Evolutionary conservation across 129 eudicot species (phyloP), one percentile per base, ranked within the genome.

Genomic region (sunflower (Helianthus annuus)): DNA sequence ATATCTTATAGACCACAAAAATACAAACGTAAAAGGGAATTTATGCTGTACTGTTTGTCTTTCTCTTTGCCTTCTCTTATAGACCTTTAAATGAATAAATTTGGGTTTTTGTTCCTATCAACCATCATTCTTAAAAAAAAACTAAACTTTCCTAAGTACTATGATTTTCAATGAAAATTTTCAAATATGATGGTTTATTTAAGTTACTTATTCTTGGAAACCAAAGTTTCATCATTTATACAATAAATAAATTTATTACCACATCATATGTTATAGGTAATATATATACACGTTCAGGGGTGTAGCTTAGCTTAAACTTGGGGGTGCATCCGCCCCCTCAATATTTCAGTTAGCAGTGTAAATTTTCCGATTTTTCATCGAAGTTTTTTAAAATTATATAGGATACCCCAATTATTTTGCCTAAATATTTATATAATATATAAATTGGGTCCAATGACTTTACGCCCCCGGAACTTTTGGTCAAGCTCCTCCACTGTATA

Each of bases 31-130:
- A 78, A 70, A 70, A 71, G 77, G 57, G 77, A 78, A 70, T 78
- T 76, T 70, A 51, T 70, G 77, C 82, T 71, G 66, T 70, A 78
- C 70, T 71, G 8, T 78, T 71, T 78, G 82, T 78, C 77, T 64
- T 78, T 78, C 77, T 64, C 76, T 64, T 56, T 45, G 77, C 58
- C 67, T 64, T 64, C 40, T 78, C 71, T 10, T 66, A 71, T 70
- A 70, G 82, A 70, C 82, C 71, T 78, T 52, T 62, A 58, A 54
- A 55, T 70, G 55, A 39, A 39, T 38, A 7, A 66, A 40, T 14
- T 62, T 62, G 39, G 38, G 4, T 51, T 2, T 75, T 39, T 16
- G 2, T 65, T 64, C 10, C 13, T 62, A 7, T 57, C 54, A 42
- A 71, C 54, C 39, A 68, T 68, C 61, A 14, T 68, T 51, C 59